Base-by-base conservation (phyloP, 495 filamentous ascomycete genomes). In the Neurospora tetrasperma region DNA sequence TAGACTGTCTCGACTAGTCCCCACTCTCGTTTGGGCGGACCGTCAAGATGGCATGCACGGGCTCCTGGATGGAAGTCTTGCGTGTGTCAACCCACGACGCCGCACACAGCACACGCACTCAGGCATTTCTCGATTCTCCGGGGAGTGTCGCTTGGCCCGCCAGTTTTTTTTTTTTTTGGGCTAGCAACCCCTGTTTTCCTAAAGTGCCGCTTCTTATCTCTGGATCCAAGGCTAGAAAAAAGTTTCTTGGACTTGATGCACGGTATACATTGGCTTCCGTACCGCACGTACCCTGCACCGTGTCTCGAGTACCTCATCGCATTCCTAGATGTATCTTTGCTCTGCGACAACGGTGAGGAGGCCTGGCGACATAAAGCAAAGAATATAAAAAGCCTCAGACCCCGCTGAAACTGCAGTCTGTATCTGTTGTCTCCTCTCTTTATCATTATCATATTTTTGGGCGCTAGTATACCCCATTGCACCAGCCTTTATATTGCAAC, bases 351-450 rank as follows among this genome's bases (percentile, higher is more conserved):
- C 54, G 54, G 54, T 62, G 54, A 62, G 54, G 69, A 71, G 69
- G 69, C 69, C 69, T 35, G 59, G 69, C 71, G 59, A 69, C 59
- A 40, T 38, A 31, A 42, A 62, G 54, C 54, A 62, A 74, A 74
- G 71, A 44, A 68, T 71, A 74, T 74, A 74, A 74, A 74, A 74
- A 68, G 70, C 71, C 73, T 74, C 73, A 69, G 71, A 72, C 73
- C 73, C 73, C 73, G 73, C 54, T 27, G 54, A 62, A 14, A 62
- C 54, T 35, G 27, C 54, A 62, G 54, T 23, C 27, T 23, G 54
- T 62, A 62, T 35, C 54, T 62, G 16, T 62, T 62, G 54, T 62
- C 27, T 62, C 23, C 31, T 62, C 54, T 62, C 54, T 62, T 23
- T 35, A 62, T 62, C 54, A 62, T 0, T 70, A 23, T 16, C 27